A percentile compares a stretch with the other conserved stretches of the same genome.
phyloP scores from a whole-genome alignment of 305 asterid genomes.

The Coffea humblotiana region DNA sequence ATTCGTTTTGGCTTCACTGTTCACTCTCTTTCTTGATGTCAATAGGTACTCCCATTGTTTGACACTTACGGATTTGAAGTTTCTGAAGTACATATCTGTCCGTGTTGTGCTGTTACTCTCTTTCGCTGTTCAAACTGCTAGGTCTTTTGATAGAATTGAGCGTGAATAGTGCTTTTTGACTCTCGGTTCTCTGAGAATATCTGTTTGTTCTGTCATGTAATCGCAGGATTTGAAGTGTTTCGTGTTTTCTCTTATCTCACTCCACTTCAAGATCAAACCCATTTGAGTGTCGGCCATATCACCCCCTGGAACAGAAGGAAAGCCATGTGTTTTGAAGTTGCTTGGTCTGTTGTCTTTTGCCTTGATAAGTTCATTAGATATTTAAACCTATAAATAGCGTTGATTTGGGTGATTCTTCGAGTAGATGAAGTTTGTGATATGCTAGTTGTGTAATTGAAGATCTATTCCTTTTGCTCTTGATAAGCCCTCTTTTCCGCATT shows the following conservation, averaged over 20 bases:
- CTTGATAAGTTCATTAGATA: not conserved
- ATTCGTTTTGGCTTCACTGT: not conserved
- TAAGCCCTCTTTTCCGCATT: not conserved
- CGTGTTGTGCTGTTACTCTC: not conserved
- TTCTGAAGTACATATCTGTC: not conserved
- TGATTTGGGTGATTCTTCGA: not conserved
- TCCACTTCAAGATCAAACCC: slow-evolving; percentile 96
- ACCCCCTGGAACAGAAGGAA: not conserved
- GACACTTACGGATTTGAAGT: not conserved
- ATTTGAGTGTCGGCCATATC: slow-evolving; percentile 35
- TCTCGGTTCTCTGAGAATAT: not conserved
- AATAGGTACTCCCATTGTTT: not conserved
- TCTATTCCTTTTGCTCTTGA: not conserved
- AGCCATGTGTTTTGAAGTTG: slow-evolving; percentile 3
- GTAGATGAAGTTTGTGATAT: not conserved
- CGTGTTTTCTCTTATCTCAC: slow-evolving; percentile 83
- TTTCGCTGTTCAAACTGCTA: not conserved
- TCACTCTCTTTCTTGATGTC: not conserved
- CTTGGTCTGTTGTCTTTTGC: not conserved
- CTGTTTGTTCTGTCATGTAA: not conserved
- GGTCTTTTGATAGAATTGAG: too few relatives aligned
- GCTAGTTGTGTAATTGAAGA: not conserved
- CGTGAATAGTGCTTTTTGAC: not conserved
- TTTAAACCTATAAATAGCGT: not conserved
- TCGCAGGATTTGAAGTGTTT: slow-evolving; percentile 92